A percentile compares a stretch with the other conserved stretches of the same genome.
These are phyloP conservation scores for Ramaria sp. DNA, from an alignment of 768 basidiomycete species.

Conservation along the genomic window DNA sequence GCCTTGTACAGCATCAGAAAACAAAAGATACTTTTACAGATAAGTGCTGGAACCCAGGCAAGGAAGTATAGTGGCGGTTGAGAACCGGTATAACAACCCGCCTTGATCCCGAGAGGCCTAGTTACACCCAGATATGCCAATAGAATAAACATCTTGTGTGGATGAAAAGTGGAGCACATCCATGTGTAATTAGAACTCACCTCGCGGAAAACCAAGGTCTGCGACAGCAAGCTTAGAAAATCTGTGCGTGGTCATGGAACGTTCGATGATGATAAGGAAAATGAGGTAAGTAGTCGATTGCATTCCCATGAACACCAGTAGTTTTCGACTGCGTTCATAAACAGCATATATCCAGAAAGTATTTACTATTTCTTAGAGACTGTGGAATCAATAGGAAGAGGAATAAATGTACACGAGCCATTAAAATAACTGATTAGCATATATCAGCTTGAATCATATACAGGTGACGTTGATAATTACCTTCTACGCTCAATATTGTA, in stretches of 20 bases:
- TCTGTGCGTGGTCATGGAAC: no score
- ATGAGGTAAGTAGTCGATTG: slow-evolving; percentile 16
- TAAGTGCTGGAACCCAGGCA: slow-evolving; percentile 52
- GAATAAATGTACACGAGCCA: neutral
- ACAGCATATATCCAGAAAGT: slow-evolving; percentile 30
- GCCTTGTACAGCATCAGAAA: slow-evolving; percentile 37
- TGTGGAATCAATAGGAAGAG: no score
- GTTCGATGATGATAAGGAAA: no score
- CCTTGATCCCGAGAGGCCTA: neutral
- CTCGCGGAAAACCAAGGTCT: slow-evolving; percentile 20
- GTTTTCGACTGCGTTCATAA: slow-evolving; percentile 40
- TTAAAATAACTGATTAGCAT: neutral
- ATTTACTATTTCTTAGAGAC: neutral
- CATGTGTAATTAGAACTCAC: slow-evolving; percentile 24
- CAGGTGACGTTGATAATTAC: neutral
- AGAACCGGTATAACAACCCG: neutral
- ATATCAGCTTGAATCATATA: neutral
- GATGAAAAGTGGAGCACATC: no score
- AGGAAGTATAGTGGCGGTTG: slow-evolving; percentile 31
- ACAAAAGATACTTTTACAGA: slow-evolving; percentile 43
- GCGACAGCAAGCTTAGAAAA: slow-evolving; percentile 18
- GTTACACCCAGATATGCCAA: neutral
- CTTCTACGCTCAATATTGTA: neutral
- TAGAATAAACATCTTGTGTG: no score
- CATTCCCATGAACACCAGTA: slow-evolving; percentile 35